Conservation (phyloP, 768 basidiomycete species). For the Mrakia hoshinonis region DNA sequence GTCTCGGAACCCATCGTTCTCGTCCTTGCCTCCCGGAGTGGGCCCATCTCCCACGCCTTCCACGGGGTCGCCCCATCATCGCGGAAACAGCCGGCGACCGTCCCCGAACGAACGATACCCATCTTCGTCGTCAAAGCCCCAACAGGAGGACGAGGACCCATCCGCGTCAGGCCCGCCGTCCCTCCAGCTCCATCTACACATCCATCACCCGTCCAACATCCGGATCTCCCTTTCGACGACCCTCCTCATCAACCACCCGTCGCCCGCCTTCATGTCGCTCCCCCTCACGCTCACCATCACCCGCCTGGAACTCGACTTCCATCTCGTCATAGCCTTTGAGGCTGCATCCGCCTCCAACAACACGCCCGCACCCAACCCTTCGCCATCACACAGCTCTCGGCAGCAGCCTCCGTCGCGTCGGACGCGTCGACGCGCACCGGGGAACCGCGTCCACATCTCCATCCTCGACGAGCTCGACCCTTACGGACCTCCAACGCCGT, state of each 20-base stretch:
- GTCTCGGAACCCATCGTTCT: conserved; percentile 15
- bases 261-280: conserved; percentile 89
- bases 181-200: conserved; percentile 76
- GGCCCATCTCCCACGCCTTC: not conserved
- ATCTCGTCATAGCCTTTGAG: conserved; percentile 85
- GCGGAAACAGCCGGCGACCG: not conserved
- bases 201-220: conserved; percentile 72
- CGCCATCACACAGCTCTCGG: not conserved
- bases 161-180: conserved; percentile 42
- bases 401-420: not conserved
- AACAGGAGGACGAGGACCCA: conserved; percentile 9
- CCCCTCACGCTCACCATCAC: conserved; percentile 91
- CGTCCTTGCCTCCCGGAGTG: not conserved
- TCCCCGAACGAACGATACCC: not conserved
- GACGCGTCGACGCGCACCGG: conserved; percentile 46
- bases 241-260: conserved; percentile 92
- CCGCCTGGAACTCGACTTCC: conserved; percentile 74
- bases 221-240: conserved; percentile 84
- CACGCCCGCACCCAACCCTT: not conserved
- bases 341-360: conserved; percentile 35
- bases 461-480: conserved; percentile 81
- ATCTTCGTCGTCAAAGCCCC: conserved; percentile 16
- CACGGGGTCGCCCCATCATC: not conserved
- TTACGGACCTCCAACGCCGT: conserved; percentile 55
- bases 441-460: conserved; percentile 69